Percentiles rank a stretch among this genome's conserved stretches.
Conservation (phyloP, 2,329 filamentous ascomycete species). For the Thelonectria blattea region DNA sequence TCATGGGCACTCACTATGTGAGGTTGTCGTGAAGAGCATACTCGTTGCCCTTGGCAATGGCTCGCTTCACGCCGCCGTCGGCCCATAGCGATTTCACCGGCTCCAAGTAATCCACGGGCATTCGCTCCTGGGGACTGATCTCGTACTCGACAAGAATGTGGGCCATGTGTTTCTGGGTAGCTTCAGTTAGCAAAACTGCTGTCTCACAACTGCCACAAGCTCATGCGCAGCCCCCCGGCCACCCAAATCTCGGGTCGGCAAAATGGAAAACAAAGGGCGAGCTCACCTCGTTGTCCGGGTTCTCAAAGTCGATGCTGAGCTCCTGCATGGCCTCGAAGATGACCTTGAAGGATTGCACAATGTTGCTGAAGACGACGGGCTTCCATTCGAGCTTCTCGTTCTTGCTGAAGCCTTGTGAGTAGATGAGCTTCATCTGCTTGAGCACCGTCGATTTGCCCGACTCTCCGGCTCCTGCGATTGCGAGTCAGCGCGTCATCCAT, state of each 20-base stretch:
- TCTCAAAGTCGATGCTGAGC: slow-evolving; percentile 78
- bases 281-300: slow-evolving; percentile 78
- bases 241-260: slow-evolving; percentile 2
- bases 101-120: slow-evolving; percentile 78
- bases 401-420: slow-evolving; percentile 88
- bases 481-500: slow-evolving; percentile 24
- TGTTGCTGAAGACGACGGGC: slow-evolving; percentile 93
- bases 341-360: slow-evolving; percentile 89
- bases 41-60: slow-evolving; percentile 94
- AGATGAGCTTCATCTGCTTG: slow-evolving; percentile 99
- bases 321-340: slow-evolving; percentile 92
- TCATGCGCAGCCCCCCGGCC: slow-evolving; percentile 4
- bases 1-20: slow-evolving; percentile 82
- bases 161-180: slow-evolving; percentile 73
- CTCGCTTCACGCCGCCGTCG: slow-evolving; percentile 81
- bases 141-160: slow-evolving; percentile 81
- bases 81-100: slow-evolving; percentile 86
- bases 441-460: slow-evolving; percentile 89
- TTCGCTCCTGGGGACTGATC: slow-evolving; percentile 79
- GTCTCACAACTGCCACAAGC: slow-evolving; percentile 26
- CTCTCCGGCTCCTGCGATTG: slow-evolving; percentile 82
- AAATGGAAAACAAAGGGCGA: slow-evolving; percentile 8
- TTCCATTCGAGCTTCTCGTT: slow-evolving; percentile 92
- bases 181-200: slow-evolving; percentile 46
- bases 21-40: slow-evolving; percentile 96